Evolutionary conservation across 1,139 yeast genomes (phyloP), one percentile per base, ranked within the genome.

Genomic region (Suhomyces coccinellae): DNA sequence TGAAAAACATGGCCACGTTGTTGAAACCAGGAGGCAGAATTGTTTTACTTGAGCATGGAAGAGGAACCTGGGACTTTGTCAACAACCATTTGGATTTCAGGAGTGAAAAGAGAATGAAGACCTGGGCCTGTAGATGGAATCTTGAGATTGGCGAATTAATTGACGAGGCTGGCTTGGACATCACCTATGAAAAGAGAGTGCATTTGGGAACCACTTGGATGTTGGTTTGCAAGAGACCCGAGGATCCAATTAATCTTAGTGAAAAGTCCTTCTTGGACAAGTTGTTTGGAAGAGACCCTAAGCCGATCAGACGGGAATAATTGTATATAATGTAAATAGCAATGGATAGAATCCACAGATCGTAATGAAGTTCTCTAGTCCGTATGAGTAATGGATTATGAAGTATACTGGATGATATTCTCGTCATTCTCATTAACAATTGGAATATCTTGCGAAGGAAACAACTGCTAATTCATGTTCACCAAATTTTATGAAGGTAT

Each of bases 111-210:
- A 84, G 97, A 67, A 81, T 91, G 71, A 79, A 86, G 52, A 83
- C 86, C 11, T 93, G 98, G 98, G 98, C 97, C 3, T 93, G 99
- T 66, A 74, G 98, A 59, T 93, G 98, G 97, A 93, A 93, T 59
- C 72, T 93, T 52, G 98, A 93, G 60, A 88, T 93, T 54, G 95
- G 90, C 29, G 93, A 85, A 55, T 75, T 93, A 43, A 75, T 93
- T 27, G 91, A 87, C 58, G 83, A 82, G 50, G 85, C 96, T 12
- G 97, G 96, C 0, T 73, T 93, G 49, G 95, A 87, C 54, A 77
- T 93, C 34, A 87, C 91, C 1, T 83, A 81, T 53, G 90, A 87
- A 55, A 81, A 81, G 53, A 73, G 96, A 54, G 84, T 83, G 22
- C 97, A 93, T 68, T 76, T 93, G 51, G 98, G 99, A n/a, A 87